Evolutionary conservation across 352 stramenopile genomes (phyloP), one percentile per base, ranked within the genome.

Genomic region (Phytophthora europaea): DNA sequence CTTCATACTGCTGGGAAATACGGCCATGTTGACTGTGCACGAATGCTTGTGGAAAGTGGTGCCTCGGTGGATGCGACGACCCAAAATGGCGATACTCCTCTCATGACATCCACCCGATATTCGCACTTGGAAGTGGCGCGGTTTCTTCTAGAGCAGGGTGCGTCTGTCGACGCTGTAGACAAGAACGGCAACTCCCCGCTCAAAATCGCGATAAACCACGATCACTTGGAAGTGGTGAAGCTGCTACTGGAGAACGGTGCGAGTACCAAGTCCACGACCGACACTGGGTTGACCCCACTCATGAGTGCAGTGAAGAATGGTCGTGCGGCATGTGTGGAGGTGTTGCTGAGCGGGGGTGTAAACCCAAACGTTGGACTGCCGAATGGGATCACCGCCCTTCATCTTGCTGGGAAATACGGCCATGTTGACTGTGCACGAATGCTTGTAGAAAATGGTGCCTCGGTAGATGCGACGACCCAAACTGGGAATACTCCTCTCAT

Each of bases 161-260:
- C 50, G 12, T 31, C 50, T 34, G n/a, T 70, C 38, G 54, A 70
- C 18, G 4, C 43, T 22, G 33, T 12, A 20, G 34, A 59, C 22
- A 16, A 54, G 15, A 51, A 65, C 9, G 55, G 64, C 5, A 34
- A 33, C 18, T 60, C 64, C 23, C 20, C 54, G 6, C 28, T 71
- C 20, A 50, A 59, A 18, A 33, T 22, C 6, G 67, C 66, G 36
- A 53, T 52, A 34, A n/a, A 12, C 15, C 40, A 52, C 38, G 66
- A 61, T 3, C 40, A 63, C 26, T 12, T 28, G 1, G 22, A 64
- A 28, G 23, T 69, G n/a, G 60, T 70, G 5, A 40, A 31, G 3
- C 3, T 61, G 43, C 33, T 74, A 1, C 4, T 73, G 4, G 33
- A 48, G 16, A 61, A 36, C 0, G 60, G 53, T n/a, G 67, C 40